phyloP scores from a whole-genome alignment of 345 rosid genomes.

The Balakata baccata region DNA sequence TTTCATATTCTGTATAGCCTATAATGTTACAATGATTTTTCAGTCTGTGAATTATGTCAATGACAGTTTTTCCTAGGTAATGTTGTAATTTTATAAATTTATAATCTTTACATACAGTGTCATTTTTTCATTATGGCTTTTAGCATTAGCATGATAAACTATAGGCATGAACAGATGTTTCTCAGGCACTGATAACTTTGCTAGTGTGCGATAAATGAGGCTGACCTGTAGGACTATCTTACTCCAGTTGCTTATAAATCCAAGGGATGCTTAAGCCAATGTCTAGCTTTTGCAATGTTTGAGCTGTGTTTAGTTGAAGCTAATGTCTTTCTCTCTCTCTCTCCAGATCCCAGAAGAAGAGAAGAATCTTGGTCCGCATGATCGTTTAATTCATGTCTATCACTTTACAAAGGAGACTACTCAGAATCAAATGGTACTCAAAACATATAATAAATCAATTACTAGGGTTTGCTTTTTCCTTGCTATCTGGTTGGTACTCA shows the following conservation, averaged over 20 bases:
- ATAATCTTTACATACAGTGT: not conserved
- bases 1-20: not conserved
- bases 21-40: not conserved
- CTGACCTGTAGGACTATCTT: too few species aligned
- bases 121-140: not conserved
- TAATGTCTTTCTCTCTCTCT: not conserved
- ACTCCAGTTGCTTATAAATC: not conserved
- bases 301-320: not conserved
- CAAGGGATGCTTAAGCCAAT: not conserved
- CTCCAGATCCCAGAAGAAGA: conserved; percentile 92
- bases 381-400: conserved; percentile 86
- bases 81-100: not conserved
- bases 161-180: too few species aligned
- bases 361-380: conserved; percentile 83
- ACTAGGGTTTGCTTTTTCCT: not conserved
- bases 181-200: too few species aligned
- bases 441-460: not conserved
- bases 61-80: not conserved
- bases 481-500: not conserved
- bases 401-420: conserved; percentile 82
- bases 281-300: not conserved
- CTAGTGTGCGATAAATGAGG: not conserved
- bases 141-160: too few species aligned
- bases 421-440: conserved; percentile 62
- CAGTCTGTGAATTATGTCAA: not conserved